phyloP scores from a whole-genome alignment of 2,329 filamentous ascomycete species.

The Sphaerulina vaccinii region DNA sequence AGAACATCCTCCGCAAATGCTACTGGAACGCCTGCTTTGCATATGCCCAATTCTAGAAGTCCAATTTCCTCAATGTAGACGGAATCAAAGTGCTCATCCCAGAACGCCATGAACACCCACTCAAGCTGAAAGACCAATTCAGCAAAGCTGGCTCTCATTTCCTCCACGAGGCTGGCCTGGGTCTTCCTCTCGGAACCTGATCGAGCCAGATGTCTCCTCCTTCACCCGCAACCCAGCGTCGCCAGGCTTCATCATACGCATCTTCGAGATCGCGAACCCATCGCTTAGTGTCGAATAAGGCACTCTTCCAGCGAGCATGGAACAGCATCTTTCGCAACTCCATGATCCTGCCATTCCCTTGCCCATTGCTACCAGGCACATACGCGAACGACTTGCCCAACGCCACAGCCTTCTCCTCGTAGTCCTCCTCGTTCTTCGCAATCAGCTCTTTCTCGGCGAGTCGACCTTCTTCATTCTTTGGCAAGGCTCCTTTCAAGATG shows the following conservation, averaged over 20 bases:
- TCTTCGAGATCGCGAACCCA: slow-evolving; percentile 90
- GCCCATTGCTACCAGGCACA: slow-evolving; percentile 35
- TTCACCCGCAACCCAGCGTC: slow-evolving; percentile 77
- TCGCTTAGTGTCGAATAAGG: slow-evolving; percentile 83
- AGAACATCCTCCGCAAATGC: no score
- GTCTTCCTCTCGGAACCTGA: slow-evolving; percentile 22
- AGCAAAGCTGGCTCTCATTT: neutral
- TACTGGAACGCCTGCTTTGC: no score
- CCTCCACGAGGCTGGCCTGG: neutral
- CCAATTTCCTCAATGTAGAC: no score
- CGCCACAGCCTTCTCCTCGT: slow-evolving; percentile 73
- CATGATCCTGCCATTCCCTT: slow-evolving; percentile 63
- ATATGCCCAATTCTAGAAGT: no score
- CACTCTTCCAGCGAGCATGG: slow-evolving; percentile 78
- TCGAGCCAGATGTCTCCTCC: slow-evolving; percentile 89
- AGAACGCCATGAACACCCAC: no score
- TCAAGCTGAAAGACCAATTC: no score
- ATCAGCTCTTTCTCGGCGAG: slow-evolving; percentile 73
- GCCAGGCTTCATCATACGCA: slow-evolving; percentile 87
- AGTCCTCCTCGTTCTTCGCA: slow-evolving; percentile 73
- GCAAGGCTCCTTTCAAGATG: slow-evolving; percentile 85
- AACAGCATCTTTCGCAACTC: slow-evolving; percentile 81
- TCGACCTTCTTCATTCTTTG: slow-evolving; percentile 64
- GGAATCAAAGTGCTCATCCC: no score
- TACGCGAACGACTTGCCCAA: slow-evolving; percentile 67